Evolutionary conservation across 2,329 filamentous ascomycete genomes (phyloP).

Genomic region (Claviceps citrina): DNA sequence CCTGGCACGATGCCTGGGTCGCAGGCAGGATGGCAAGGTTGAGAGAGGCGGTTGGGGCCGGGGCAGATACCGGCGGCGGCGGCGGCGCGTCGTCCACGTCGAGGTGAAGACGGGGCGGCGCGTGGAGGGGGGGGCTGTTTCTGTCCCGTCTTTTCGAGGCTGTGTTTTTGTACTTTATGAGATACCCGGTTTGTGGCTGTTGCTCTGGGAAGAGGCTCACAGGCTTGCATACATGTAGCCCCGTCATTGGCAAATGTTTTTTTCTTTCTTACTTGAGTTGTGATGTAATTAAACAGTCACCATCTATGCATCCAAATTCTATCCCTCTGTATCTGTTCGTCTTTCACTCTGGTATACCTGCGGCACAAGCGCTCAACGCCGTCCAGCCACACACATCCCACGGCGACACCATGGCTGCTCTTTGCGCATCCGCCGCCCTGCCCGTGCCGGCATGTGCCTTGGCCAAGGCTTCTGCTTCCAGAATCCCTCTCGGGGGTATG

Average conservation of each 20-base stretch:
- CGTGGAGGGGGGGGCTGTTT: too few species aligned
- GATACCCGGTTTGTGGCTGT: too few species aligned
- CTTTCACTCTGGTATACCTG: conserved; percentile 9
- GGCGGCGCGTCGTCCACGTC: neutral
- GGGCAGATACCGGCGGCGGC: too few species aligned
- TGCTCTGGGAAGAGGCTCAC: too few species aligned
- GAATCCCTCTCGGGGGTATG: conserved; percentile 54
- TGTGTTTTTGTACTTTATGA: too few species aligned
- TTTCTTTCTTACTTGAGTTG: too few species aligned
- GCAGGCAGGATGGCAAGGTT: conserved; percentile 55
- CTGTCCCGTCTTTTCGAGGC: too few species aligned
- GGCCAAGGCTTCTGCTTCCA: conserved; percentile 56
- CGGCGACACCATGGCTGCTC: conserved; percentile 63
- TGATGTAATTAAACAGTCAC: neutral
- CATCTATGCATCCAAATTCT: neutral
- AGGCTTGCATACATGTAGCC: too few species aligned
- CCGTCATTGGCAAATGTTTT: too few species aligned
- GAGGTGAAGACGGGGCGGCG: too few species aligned
- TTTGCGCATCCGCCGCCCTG: conserved; percentile 56
- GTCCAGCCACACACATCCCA: conserved; percentile 58
- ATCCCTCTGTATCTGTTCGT: conserved; percentile 7
- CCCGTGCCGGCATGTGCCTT: conserved; percentile 61
- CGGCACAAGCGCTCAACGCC: conserved; percentile 26
- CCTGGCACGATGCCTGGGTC: conserved; percentile 63
- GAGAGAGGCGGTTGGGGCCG: conserved; percentile 36